Base-by-base conservation (phyloP, 768 basidiomycete species). In the Xerocomus potaroensis region DNA sequence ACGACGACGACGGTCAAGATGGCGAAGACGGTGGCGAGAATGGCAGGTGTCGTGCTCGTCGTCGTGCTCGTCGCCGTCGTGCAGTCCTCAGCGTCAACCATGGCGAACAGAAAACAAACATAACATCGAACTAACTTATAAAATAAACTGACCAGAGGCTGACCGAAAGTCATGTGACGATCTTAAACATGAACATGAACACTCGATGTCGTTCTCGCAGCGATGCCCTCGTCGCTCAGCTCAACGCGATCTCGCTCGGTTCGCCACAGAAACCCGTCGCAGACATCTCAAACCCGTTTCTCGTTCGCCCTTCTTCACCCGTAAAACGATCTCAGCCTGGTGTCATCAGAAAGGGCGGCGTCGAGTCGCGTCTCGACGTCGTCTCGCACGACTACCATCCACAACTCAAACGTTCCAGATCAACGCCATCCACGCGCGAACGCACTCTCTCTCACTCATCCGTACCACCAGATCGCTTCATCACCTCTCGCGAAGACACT, bases 311-410 rank as follows among this genome's bases (percentile, higher is more conserved):
- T 14, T 63, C 73, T 2, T 86, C 84, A 3, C 87, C 87, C 1
- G 70, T 81, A 9, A 90, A 89, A 63, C n/a, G n/a, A n/a, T n/a
- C n/a, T n/a, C n/a, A n/a, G n/a, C n/a, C n/a, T 0, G 78, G 88
- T 6, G 77, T 91, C 15, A 83, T 91, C 53, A 71, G 86, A 30
- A 85, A 79, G 50, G 88, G 88, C 33, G 87, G 87, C 8, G 65
- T 89, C 10, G 88, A 91, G 61, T 83, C 82, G 51, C 74, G 84
- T 47, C 69, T 90, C 14, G 82, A 91, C 37, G 85, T 90, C 18
- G 79, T 91, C 45, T 84, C 84, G 1, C 72, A 77, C 38, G 88
- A 91, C 63, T 89, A 90, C 54, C 74, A 84, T 12, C 84, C 86
- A n/a, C 77, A 85, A 46, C 63, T 80, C 32, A 88, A 86, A 58